Evolutionary conservation across 768 basidiomycete genomes (phyloP), one percentile per base, ranked within the genome.

Genomic region (Megacollybia marginata): DNA sequence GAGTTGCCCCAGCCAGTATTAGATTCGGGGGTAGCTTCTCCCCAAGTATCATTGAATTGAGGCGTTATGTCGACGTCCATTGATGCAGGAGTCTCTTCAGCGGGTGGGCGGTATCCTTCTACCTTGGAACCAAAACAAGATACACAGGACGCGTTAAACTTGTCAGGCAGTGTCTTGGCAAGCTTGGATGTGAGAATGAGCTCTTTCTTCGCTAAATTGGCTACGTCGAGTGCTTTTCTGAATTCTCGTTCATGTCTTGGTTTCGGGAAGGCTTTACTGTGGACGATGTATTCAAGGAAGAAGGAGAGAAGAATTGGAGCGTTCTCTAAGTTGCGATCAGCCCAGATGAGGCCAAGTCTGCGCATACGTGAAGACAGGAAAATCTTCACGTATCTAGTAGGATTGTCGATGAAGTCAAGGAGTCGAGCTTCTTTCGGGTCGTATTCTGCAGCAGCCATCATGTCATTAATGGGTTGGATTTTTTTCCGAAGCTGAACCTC

Each of bases 361-460:
- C 78, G 71, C 66, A 81, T 83, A 55, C 79, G 76, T 5, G 84
- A 84, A 0, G 85, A 84, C 52, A 91, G 68, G 63, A 88, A 91
- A 16, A 87, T 70, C 8, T 40, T 40, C 15, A 40, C 38, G 18
- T 40, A 18, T 18, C 8, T 18, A 18, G 18, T 8, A 15, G 38
- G 38, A 40, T 40, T 40, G 8, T 15, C 38, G 8, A 40, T 40
- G 38, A 40, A 40, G 18, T 13, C 13, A 3, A 15, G 8, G 5
- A 40, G 18, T 40, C 18, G 13, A 18, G 38, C 38, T 40, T 40
- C 38, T 40, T 40, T 18, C 38, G 23, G 23, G 23, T 40, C 38
- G 38, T 13, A 13, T 18, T 15, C 15, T 40, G 38, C 38, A 13
- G 38, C 18, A 5, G 13, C 15, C 18, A 13, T 40, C 15, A 18